These are phyloP conservation scores for Hypoxylon sp. DNA, from an alignment of 2,329 filamentous ascomycete genomes.

Conservation along the genomic window DNA sequence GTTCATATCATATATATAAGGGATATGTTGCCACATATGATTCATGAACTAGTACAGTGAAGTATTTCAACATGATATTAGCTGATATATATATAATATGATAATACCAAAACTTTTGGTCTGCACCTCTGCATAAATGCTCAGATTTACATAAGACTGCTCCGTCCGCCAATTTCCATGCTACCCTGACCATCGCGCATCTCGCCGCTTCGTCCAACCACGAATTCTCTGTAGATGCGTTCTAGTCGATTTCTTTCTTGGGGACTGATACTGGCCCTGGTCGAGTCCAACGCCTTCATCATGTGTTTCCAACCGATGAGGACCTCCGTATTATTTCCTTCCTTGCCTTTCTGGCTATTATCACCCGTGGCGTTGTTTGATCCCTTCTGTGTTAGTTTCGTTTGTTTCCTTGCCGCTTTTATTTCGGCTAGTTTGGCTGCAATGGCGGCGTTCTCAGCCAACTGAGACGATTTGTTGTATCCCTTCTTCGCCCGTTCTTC, in stretches of 20 bases:
- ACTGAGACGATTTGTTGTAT: slow-evolving; percentile 66
- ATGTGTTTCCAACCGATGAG: slow-evolving; percentile 89
- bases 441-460: slow-evolving; percentile 85
- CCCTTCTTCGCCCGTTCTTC: slow-evolving; percentile 59
- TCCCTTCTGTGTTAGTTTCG: slow-evolving; percentile 65
- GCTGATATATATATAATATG: slow-evolving; percentile 1
- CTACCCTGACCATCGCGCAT: slow-evolving; percentile 94
- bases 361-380: slow-evolving; percentile 49
- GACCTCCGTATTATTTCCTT: slow-evolving; percentile 74
- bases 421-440: slow-evolving; percentile 86
- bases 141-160: slow-evolving; percentile 87
- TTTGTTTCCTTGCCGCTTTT: slow-evolving; percentile 77
- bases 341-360: slow-evolving; percentile 56
- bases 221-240: slow-evolving; percentile 92
- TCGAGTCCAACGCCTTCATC: slow-evolving; percentile 80
- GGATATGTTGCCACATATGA: no score
- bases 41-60: neutral
- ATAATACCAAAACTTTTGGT: slow-evolving; percentile 20
- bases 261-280: slow-evolving; percentile 84
- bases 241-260: slow-evolving; percentile 82
- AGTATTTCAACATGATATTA: neutral
- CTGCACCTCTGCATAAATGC: neutral
- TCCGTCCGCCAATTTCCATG: slow-evolving; percentile 92
- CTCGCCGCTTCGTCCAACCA: slow-evolving; percentile 92
- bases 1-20: no score